Percentiles rank a stretch among this genome's conserved stretches.
Evolutionary conservation across 2,329 filamentous ascomycete genomes (phyloP).

Genomic region (Penicillium sp.): DNA sequence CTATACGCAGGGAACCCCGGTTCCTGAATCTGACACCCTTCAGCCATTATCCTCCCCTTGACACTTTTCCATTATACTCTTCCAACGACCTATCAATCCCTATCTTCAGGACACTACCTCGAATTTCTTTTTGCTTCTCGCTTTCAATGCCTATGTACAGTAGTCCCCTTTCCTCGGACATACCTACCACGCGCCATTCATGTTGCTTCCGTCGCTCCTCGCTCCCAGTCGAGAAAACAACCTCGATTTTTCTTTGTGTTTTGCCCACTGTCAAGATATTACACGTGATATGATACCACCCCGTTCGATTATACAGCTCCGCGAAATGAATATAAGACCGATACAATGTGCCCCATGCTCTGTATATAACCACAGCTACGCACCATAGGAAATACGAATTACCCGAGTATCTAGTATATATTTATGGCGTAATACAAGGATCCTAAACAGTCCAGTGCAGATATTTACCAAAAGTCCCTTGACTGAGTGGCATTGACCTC

Average conservation of each 20-base stretch:
- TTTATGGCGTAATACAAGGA: neutral
- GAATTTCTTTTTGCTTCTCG: neutral
- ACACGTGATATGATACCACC: slow-evolving; percentile 15
- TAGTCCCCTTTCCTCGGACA: slow-evolving; percentile 1
- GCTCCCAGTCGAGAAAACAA: neutral
- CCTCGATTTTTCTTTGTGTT: neutral
- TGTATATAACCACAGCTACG: neutral
- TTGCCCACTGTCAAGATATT: slow-evolving; percentile 1
- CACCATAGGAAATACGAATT: neutral
- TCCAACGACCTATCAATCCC: neutral
- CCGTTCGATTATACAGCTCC: slow-evolving; percentile 3
- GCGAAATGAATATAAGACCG: neutral
- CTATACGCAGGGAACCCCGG: neutral
- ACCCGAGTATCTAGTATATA: neutral
- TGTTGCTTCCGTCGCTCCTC: neutral
- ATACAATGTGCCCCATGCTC: neutral
- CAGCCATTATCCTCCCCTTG: slow-evolving; percentile 9
- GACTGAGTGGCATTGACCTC: neutral
- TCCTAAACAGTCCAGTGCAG: neutral
- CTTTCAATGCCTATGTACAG: slow-evolving; percentile 13
- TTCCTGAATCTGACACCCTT: neutral
- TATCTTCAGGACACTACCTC: neutral
- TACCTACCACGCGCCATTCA: neutral
- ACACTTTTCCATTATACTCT: neutral
- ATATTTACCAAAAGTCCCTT: neutral